Evolutionary conservation across 345 rosid genomes (phyloP), one percentile per base, ranked within the genome.

Genomic region (Chamaenerion angustifolium): DNA sequence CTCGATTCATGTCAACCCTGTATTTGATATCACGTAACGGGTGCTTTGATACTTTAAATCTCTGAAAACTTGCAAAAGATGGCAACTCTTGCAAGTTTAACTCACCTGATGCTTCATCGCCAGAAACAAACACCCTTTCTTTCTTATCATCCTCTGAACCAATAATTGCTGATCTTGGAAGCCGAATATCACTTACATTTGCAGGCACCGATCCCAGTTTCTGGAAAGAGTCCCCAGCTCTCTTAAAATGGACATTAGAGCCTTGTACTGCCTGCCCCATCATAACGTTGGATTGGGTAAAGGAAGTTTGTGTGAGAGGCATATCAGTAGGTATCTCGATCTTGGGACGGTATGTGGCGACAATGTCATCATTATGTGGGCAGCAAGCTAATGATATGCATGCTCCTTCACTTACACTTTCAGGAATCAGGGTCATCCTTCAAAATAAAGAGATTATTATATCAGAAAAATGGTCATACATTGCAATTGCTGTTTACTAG

Each of bases 311-410:
- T 55, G 80, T 62, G 19, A 16, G 18, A 44, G 40, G 18, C 54
- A 71, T 52, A 53, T 69, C 90, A 19, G 48, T 63, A 40, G 70
- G 48, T 48, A 68, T 48, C 48, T 74, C 75, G 21, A 74, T 67
- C 69, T 68, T 75, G 6, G 95, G 94, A 56, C 98, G 94, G 52
- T 71, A 90, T 8, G 94, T 69, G 56, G 84, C 88, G 53, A 90
- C 77, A 18, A 83, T 61, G 58, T 79, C 79, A 40, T 79, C 68
- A 11, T 68, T 76, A 51, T 58, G 49, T 27, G 75, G 68, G 60
- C 78, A 75, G 59, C 76, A 71, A 37, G 97, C 75, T 48, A 82
- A 76, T 40, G 95, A 81, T 14, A 83, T 81, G 59, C 98, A 90
- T 15, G 77, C 84, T 61, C 94, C 98, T 70, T 64, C 71, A 66